Evolutionary conservation across 176 grass and related monocot species (phyloP), one percentile per base, ranked within the genome.

Genomic region (Carex littledalei): DNA sequence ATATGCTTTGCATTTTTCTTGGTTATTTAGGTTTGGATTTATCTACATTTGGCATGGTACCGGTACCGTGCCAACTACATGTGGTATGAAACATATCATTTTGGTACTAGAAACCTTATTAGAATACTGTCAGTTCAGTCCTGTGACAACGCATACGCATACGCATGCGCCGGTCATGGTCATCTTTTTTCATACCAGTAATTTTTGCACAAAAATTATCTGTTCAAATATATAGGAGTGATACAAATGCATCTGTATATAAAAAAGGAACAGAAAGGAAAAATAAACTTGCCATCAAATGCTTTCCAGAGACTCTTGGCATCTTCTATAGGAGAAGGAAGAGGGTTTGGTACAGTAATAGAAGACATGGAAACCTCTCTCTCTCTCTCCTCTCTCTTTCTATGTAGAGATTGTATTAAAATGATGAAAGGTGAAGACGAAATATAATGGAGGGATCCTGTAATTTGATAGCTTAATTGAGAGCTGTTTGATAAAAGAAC

Each of bases 261-360:
- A 47, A 65, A 83, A 58, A 29, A 22, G 59, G 8, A 15, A 57
- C 15, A 10, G 55, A 22, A 31, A 41, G 29, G 14, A 24, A 0
- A 59, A 34, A 79, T 29, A 4, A 15, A 14, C 2, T 24, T 90
- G 88, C 94, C 91, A 89, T 97, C 88, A 6, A 97, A 89, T 20
- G 94, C 91, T 57, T 97, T 93, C 21, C 94, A 80, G 32, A 97
- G 86, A 69, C 26, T 91, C 84, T 93, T 85, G 6, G 94, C 94
- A 32, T 97, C 94, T 62, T 94, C 64, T 11, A 84, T 34, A 0
- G 94, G 88, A 16, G 91, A 74, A 32, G 94, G 89, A n/a, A 72
- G 72, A 0, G 79, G 82, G 60, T 64, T 13, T 2, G 91, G 94
- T n/a, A 97, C 79, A 0, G 81, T 83, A 69, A 94, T 89, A 80